A percentile compares a stretch with the other conserved stretches of the same genome.
Evolutionary conservation across 1,284 basidiomycete species (phyloP).

Genomic region (Clitocybe nebularis): DNA sequence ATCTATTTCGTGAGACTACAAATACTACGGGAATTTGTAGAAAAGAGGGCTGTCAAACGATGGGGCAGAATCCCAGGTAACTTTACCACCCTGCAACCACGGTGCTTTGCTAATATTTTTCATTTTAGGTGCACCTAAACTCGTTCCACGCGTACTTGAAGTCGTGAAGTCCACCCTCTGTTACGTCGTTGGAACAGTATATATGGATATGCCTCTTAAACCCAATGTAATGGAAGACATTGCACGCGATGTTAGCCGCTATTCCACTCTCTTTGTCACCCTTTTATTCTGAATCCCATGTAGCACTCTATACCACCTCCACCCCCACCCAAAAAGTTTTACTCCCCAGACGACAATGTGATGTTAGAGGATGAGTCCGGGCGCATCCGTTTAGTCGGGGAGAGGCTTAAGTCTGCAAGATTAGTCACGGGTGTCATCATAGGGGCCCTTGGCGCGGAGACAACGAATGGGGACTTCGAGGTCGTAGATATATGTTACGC

Average conservation of each 20-base stretch:
- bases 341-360: constrained; percentile 74
- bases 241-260: constrained; percentile 82
- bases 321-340: constrained; percentile 70
- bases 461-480: constrained; percentile 86
- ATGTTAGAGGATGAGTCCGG: constrained; percentile 97
- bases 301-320: constrained; percentile 90
- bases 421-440: constrained; percentile 91
- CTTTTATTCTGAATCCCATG: constrained; percentile 4
- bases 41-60: constrained; percentile 55
- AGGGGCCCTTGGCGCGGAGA: constrained; percentile 89
- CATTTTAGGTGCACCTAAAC: constrained; percentile 61
- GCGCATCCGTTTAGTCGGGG: constrained; percentile 84
- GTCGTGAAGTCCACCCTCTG: constrained; percentile 82
- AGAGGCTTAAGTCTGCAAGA: constrained; percentile 45
- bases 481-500: constrained; percentile 89
- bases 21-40: constrained; percentile 59
- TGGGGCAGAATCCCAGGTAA: constrained; percentile 69
- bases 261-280: constrained; percentile 3
- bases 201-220: constrained; percentile 97
- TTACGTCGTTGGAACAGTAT: constrained; percentile 92
- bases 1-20: constrained; percentile 84
- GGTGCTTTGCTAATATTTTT: constrained; percentile 3
- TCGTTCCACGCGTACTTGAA: constrained; percentile 85
- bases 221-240: constrained; percentile 96
- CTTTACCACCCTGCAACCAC: not conserved